Conservation (phyloP, 2,329 filamentous ascomycete species). For the Aureobasidium sp. region DNA sequence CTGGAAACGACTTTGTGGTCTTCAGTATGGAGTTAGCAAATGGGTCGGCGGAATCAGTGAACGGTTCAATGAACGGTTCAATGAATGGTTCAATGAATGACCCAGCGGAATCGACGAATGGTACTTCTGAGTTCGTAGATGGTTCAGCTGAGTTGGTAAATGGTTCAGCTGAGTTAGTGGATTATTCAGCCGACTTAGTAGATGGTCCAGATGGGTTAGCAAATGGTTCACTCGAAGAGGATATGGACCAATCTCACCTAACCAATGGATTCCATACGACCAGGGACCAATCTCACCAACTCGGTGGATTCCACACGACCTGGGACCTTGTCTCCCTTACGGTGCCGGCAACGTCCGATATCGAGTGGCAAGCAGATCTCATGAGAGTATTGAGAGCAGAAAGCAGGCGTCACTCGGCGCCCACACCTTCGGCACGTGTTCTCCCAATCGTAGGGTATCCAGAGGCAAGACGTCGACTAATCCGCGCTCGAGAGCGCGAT, state of each 20-base stretch:
- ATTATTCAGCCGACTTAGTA: too few relatives aligned
- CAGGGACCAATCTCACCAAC: not conserved
- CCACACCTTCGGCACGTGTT: not conserved
- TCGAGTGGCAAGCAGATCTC: not conserved
- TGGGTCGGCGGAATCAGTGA: not conserved
- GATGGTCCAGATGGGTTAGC: too few relatives aligned
- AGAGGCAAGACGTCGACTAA: not conserved
- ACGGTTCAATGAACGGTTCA: not conserved
- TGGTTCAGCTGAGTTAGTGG: not conserved
- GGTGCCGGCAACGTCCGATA: not conserved
- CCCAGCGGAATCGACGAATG: too few relatives aligned
- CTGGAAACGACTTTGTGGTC: not conserved
- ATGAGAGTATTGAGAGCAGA: not conserved
- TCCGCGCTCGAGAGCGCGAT: not conserved
- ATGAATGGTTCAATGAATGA: not conserved
- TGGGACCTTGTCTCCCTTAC: not conserved
- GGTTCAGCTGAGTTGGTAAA: not conserved
- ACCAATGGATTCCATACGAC: too few relatives aligned
- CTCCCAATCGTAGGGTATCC: not conserved
- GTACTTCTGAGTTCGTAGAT: too few relatives aligned
- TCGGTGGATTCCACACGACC: not conserved
- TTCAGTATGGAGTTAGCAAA: not conserved
- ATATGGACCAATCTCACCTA: too few relatives aligned
- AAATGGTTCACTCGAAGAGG: too few relatives aligned
- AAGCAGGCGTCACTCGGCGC: not conserved